Percentiles rank a stretch among this genome's conserved stretches.
Conservation (phyloP, 2,329 filamentous ascomycete genomes). For the Cercospora janseana region DNA sequence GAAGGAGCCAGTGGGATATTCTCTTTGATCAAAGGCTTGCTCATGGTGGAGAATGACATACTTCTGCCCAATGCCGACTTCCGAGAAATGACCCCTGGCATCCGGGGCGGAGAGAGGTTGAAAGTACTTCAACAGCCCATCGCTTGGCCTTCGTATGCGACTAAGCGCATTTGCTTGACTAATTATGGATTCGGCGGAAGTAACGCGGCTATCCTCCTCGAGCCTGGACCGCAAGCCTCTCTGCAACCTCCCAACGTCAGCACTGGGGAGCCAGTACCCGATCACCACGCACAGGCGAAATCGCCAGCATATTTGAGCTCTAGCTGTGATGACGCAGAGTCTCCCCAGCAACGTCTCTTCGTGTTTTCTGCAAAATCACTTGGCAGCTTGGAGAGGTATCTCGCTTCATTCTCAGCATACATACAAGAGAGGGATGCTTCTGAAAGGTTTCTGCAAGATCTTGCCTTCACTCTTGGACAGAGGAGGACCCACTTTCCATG, state of each 20-base stretch:
- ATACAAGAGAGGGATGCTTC: neutral
- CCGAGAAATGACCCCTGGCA: slow-evolving; percentile 20
- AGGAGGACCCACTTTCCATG: neutral
- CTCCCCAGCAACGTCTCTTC: neutral
- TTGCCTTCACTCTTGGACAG: neutral
- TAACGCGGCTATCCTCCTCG: slow-evolving; percentile 5
- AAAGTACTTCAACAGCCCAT: slow-evolving; percentile 9
- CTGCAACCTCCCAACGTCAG: no score
- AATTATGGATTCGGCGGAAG: slow-evolving; percentile 18
- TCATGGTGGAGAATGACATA: slow-evolving; percentile 6
- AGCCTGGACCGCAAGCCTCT: no score
- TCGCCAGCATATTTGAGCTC: no score
- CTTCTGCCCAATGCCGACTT: slow-evolving; percentile 26
- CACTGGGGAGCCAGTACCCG: no score
- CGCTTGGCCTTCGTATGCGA: slow-evolving; percentile 2
- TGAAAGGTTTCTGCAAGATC: neutral
- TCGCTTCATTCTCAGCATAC: neutral
- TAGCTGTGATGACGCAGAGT: no score
- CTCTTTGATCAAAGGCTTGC: slow-evolving; percentile 43
- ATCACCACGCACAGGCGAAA: no score
- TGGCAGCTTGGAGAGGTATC: neutral
- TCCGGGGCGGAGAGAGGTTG: slow-evolving; percentile 27
- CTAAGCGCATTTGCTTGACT: slow-evolving; percentile 17
- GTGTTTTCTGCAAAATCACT: neutral
- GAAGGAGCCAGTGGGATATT: slow-evolving; percentile 53